phyloP scores from a whole-genome alignment of 805 yeast species.

The Candida silvicultrix region DNA sequence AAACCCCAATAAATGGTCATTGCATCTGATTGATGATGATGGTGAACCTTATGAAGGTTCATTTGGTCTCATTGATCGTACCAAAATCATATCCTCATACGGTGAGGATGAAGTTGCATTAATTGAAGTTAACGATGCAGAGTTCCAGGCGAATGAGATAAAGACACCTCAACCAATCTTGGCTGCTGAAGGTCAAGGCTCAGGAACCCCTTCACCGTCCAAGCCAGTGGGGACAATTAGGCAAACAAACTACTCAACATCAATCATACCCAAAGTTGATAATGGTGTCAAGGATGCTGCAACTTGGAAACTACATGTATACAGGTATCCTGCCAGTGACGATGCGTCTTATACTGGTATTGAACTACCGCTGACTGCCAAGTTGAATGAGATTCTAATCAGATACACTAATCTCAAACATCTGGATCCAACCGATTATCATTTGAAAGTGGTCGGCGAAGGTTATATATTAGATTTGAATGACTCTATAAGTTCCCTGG shows the following conservation, averaged over 20 bases:
- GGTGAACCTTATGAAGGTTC: constrained; percentile 87
- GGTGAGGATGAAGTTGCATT: constrained; percentile 81
- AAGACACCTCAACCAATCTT: constrained; percentile 46
- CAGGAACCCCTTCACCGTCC: constrained; percentile 2
- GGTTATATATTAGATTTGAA: constrained; percentile 27
- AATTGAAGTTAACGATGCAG: constrained; percentile 45
- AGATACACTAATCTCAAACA: constrained; percentile 28
- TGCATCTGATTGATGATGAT: constrained; percentile 87
- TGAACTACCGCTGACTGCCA: constrained; percentile 27
- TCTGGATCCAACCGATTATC: constrained; percentile 30
- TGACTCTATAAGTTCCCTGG: constrained; percentile 34
- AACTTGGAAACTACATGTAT: constrained; percentile 24
- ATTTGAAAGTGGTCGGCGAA: constrained; percentile 27
- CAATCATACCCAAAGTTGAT: constrained; percentile 25
- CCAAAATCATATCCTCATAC: constrained; percentile 58
- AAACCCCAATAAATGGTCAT: constrained; percentile 67
- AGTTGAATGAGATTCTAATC: constrained; percentile 29
- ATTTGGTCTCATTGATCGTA: constrained; percentile 80
- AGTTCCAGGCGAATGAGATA: constrained; percentile 39
- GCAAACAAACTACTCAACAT: constrained; percentile 30
- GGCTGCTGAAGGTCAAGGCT: constrained; percentile 1
- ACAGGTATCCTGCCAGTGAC: constrained; percentile 26
- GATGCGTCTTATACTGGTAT: constrained; percentile 23
- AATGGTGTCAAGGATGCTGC: constrained; percentile 21
- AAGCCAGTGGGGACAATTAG: constrained; percentile 2